phyloP scores from a whole-genome alignment of 1,284 basidiomycete species.

The Prillingera fragicola region DNA sequence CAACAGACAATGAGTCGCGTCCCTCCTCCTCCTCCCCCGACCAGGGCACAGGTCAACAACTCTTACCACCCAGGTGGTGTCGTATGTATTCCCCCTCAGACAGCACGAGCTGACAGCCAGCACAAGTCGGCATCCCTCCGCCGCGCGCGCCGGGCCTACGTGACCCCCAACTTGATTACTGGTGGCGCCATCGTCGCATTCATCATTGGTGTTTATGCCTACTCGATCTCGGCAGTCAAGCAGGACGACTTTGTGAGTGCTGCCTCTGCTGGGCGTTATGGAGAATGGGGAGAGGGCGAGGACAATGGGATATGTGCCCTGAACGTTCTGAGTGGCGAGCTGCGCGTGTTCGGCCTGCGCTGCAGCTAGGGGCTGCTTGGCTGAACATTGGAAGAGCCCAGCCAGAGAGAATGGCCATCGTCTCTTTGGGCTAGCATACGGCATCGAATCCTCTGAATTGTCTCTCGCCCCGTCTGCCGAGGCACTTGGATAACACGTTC shows the following conservation, averaged over 20 bases:
- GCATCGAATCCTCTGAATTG: too few relatives aligned
- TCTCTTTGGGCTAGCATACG: too few relatives aligned
- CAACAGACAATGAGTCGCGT: background rate
- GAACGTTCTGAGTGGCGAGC: too few relatives aligned
- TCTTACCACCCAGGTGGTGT: conserved; percentile 26
- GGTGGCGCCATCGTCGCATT: conserved; percentile 69
- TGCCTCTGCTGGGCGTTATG: too few relatives aligned
- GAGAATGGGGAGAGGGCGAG: too few relatives aligned
- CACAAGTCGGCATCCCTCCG: conserved; percentile 76
- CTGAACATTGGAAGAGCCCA: too few relatives aligned
- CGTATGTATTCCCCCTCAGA: conserved; percentile 8
- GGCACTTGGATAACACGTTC: background rate
- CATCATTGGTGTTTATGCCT: conserved; percentile 78
- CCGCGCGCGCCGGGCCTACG: conserved; percentile 80
- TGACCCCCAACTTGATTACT: conserved; percentile 69
- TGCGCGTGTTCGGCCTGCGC: too few relatives aligned
- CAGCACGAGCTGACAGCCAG: conserved; percentile 47
- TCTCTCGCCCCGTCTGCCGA: background rate
- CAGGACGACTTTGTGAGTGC: conserved; percentile 73
- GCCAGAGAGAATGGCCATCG: too few relatives aligned
- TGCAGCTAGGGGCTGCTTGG: too few relatives aligned
- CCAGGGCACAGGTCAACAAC: conserved; percentile 11
- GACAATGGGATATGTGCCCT: too few relatives aligned
- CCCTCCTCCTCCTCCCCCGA: background rate
- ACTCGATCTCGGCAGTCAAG: conserved; percentile 87